Evolutionary conservation across 371 early-diverging fungal genomes (phyloP).

Genomic region (Entomophthora muscae): DNA sequence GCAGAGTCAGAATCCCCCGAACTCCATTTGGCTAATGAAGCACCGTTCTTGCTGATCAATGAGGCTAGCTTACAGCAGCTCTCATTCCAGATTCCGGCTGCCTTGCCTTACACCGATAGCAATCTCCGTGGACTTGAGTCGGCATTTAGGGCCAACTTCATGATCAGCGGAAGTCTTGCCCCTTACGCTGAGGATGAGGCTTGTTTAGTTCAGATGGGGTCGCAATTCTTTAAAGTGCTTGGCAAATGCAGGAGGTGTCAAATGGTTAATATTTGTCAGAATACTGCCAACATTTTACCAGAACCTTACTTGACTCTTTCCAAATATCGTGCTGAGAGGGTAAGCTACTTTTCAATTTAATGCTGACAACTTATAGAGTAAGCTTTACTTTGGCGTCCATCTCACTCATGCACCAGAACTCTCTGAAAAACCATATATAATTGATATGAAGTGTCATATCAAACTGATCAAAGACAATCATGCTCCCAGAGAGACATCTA

Average conservation of each 20-base stretch:
- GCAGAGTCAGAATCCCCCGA: slow-evolving; percentile 11
- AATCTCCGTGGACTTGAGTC: neutral
- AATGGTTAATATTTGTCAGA: neutral
- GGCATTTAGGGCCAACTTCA: neutral
- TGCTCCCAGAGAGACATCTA: too few relatives aligned
- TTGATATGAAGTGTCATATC: too few relatives aligned
- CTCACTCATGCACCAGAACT: neutral
- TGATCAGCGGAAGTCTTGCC: neutral
- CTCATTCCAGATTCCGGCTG: neutral
- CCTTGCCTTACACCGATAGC: neutral
- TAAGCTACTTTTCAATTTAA: neutral
- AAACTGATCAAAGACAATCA: too few relatives aligned
- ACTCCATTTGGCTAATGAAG: neutral
- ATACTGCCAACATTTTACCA: neutral
- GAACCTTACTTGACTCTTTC: neutral
- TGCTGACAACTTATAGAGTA: neutral
- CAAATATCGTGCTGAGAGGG: neutral
- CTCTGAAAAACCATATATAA: too few relatives aligned
- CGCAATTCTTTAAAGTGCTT: neutral
- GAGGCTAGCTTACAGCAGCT: slow-evolving; percentile 5
- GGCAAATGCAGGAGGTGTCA: neutral
- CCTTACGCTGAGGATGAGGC: neutral
- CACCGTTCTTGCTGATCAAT: slow-evolving; percentile 2
- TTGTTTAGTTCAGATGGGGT: neutral
- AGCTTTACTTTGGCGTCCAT: neutral